Evolutionary conservation across 805 yeast species (phyloP), one percentile per base, ranked within the genome.

Genomic region (Lachancea sp.): DNA sequence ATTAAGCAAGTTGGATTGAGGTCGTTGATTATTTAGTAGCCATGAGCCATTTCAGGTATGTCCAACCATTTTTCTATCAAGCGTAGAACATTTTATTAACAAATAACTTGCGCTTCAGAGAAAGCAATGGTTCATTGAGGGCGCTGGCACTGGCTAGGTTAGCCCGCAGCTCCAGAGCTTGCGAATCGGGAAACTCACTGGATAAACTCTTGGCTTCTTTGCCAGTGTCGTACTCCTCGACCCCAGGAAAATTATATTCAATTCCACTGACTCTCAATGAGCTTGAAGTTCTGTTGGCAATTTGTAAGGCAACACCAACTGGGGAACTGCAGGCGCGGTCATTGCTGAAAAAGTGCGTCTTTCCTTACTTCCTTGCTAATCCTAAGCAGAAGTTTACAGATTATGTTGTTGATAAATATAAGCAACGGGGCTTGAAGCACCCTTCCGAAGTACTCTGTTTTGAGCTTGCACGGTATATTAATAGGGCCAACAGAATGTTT

Each of bases 191-290:
- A 2, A 17, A 39, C 15, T 35, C 54, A 2, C 22, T 56, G 11
- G 45, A 48, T 8, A 34, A 50, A 13, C 34, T 59, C 17, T 40
- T 54, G 4, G 56, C 49, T 29, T 48, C 58, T 1, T 43, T 60
- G 26, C 64, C 64, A 2, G 44, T 56, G 6, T 51, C 48, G 25
- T 56, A 56, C 31, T 52, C 61, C 1, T 47, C 55, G 1, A 42
- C 56, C 21, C 41, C 47, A 1, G 44, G 56, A 1, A 55, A 55
- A 34, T 36, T 60, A 5, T 56, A 54, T 25, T 53, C 61, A 4
- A 68, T 71, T 13, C 72, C 75, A 12, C 65, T 75, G 44, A 60
- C 75, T 2, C 60, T 67, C 29, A 73, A 70, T 42, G 83, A 78
- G 45, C 67, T 71, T 54, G 83, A 78, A 49, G 69, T 74, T 9